Percentiles rank a stretch among this genome's conserved stretches.
Evolutionary conservation across 176 grass and related monocot species (phyloP).

Genomic region (Elaeis guineensis): DNA sequence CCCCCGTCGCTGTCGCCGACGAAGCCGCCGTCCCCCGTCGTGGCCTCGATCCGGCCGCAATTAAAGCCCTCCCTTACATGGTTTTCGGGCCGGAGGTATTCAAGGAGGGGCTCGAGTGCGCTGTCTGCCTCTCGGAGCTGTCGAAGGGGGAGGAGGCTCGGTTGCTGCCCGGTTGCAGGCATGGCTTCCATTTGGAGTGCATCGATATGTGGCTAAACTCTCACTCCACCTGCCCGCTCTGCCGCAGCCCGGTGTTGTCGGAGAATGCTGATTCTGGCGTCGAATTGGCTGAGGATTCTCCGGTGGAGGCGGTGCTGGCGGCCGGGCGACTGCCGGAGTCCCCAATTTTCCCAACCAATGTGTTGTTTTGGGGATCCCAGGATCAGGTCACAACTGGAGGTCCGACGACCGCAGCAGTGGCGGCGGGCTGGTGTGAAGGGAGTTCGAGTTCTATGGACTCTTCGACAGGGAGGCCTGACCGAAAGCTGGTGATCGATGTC

Average conservation of each 20-base stretch:
- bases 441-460: conserved; percentile 36
- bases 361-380: conserved; percentile 63
- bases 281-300: too few species aligned
- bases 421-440: conserved; percentile 17
- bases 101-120: conserved; percentile 35
- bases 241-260: conserved; percentile 34
- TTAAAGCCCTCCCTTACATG: conserved; percentile 19
- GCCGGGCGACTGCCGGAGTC: conserved; percentile 23
- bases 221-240: conserved; percentile 63
- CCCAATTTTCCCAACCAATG: conserved; percentile 54
- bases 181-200: conserved; percentile 62
- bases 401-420: neutral
- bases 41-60: conserved; percentile 35
- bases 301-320: conserved; percentile 10
- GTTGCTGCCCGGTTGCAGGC: conserved; percentile 53
- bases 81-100: conserved; percentile 18
- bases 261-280: neutral
- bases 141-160: conserved; percentile 35
- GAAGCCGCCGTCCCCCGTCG: conserved; percentile 7
- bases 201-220: conserved; percentile 63
- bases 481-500: neutral
- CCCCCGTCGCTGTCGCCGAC: neutral
- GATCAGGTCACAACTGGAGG: conserved; percentile 31
- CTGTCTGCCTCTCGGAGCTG: conserved; percentile 65
- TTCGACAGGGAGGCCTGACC: conserved; percentile 32